Evolutionary conservation across 345 rosid species (phyloP).

Genomic region (Microthlaspi erraticum): DNA sequence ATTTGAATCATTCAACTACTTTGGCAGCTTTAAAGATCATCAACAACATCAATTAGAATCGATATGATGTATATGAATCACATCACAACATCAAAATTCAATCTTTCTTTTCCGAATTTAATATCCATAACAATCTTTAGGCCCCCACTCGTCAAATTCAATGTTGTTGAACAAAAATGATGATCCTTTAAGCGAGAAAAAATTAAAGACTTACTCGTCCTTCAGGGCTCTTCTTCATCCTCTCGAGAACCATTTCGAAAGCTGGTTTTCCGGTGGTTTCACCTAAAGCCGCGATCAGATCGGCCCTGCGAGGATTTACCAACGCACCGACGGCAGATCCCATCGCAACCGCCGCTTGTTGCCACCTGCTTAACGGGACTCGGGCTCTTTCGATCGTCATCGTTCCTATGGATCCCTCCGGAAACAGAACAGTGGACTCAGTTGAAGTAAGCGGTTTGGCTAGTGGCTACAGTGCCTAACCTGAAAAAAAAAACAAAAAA

Average conservation of each 20-base stretch:
- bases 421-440: slow-evolving; percentile 9
- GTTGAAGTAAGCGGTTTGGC: slow-evolving; percentile 5
- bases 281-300: slow-evolving; percentile 76
- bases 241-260: slow-evolving; percentile 67
- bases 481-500: no score
- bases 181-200: background rate
- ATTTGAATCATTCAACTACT: no score
- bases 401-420: background rate
- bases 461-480: slow-evolving; percentile 12
- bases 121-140: no score
- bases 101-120: no score
- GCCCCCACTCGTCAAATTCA: no score
- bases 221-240: slow-evolving; percentile 70
- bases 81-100: no score
- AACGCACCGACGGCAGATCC: slow-evolving; percentile 81
- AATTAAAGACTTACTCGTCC: slow-evolving; percentile 56
- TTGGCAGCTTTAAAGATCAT: background rate
- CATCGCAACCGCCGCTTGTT: slow-evolving; percentile 71
- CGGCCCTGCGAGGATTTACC: slow-evolving; percentile 68
- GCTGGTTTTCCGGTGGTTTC: slow-evolving; percentile 79
- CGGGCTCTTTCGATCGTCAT: slow-evolving; percentile 52
- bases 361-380: slow-evolving; percentile 62
- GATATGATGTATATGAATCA: no score
- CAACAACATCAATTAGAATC: background rate
- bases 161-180: no score